Conservation (phyloP, 768 basidiomycete genomes). For the Pleurotus platypus region DNA sequence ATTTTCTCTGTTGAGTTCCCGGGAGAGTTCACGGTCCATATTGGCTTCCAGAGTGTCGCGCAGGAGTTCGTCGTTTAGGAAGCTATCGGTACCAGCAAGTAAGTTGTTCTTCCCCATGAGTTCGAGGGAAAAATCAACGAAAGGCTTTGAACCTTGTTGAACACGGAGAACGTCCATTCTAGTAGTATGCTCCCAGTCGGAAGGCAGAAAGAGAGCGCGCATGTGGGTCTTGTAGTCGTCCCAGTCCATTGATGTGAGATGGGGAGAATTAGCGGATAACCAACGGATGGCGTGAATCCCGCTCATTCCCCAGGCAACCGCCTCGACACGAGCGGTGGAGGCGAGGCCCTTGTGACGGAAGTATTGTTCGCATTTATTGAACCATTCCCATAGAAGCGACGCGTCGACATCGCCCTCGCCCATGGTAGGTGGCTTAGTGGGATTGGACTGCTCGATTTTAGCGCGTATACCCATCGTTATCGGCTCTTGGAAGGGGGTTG, state of each 20-base stretch:
- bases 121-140: no score
- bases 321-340: neutral
- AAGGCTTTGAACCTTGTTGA: neutral
- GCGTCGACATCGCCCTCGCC: neutral
- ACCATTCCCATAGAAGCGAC: neutral
- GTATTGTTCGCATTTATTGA: neutral
- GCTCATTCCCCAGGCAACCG: neutral
- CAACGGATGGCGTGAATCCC: neutral
- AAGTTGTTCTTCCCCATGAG: neutral
- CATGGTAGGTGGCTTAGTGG: neutral
- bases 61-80: neutral
- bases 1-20: neutral
- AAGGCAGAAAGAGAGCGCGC: neutral
- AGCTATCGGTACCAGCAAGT: neutral
- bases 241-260: neutral
- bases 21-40: neutral
- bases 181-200: neutral
- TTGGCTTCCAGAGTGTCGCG: neutral
- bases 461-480: no score
- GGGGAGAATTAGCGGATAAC: neutral
- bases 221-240: neutral
- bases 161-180: neutral
- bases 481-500: no score
- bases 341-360: neutral
- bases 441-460: neutral